Evolutionary conservation across 2,329 filamentous ascomycete species (phyloP), one percentile per base, ranked within the genome.

Genomic region (Delphinella strobiligena): DNA sequence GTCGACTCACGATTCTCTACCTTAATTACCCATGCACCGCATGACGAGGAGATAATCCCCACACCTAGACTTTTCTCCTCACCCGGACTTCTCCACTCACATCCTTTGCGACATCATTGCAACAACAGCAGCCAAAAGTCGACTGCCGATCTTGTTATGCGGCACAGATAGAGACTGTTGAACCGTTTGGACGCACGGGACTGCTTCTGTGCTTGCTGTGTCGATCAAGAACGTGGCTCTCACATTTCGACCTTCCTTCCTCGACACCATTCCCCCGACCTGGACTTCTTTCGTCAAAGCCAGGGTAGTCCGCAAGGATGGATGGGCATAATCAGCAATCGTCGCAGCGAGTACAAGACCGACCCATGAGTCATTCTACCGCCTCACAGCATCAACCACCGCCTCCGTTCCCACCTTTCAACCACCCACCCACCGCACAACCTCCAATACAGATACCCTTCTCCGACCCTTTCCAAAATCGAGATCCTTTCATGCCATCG

Each of bases 401-500:
- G 31, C 48, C 58, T 30, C 49, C 46, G 49, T 63, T 61, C 38
- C 49, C 58, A 29, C 50, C 60, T 27, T 50, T 59, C 16, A 51
- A 49, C 40, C 45, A 45, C 37, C 50, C 52, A 31, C 48, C 50
- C 15, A 51, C 54, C n/a, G 55, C 59, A 22, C 58, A 56, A 36
- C 55, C 63, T 29, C 59, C 63, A 9, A 49, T 63, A 30, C 65
- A 68, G 45, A 58, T 63, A 34, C 62, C 66, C 34, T 67, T 62
- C 51, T 51, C 60, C 40, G 67, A 69, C 47, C 62, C 66, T 16
- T 68, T 66, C 41, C 54, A 60, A 36, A 61, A 58, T 42, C 61
- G 62, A 54, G 66, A 69, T 47, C 63, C 66, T 9, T 70, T 69
- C 50, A 51, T 66, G 30, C 60, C 63, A 4, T 51, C 54, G 11